Base-by-base conservation (phyloP, 768 basidiomycete species). In the Termitomyces eurrhizus region DNA sequence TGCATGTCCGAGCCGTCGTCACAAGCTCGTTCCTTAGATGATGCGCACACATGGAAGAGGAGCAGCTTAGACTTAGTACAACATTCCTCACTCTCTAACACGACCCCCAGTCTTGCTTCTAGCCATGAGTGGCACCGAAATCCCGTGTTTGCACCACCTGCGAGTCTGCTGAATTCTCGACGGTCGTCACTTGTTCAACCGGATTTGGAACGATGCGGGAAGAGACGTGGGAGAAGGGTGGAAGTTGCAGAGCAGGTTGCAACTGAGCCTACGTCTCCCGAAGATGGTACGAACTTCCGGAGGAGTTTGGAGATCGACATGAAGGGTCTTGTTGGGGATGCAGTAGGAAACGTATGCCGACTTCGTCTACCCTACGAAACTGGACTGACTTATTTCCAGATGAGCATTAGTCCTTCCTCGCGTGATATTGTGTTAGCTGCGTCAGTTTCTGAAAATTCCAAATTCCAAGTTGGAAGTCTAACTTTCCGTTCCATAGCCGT, bases 351-450 rank as follows among this genome's bases (percentile, higher is more conserved):
- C 70, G 90, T 92, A 57, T 69, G 89, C 80, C 9, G 18, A 33
- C 12, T 60, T 18, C 9, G n/a, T 58, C 29, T n/a, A 49, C 18
- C 33, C 39, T 51, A 21, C 14, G 33, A 64, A 50, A 33, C n/a
- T 24, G 42, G 29, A 36, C 56, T 64, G 39, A 70, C 32, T 26
- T 53, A 46, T n/a, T 53, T 1, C 2, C 66, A 93, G 92, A 92
- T 94, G 92, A 92, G 90, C 60, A 95, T 97, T 56, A 91, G 92
- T 66, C 95, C 95, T 11, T 80, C 88, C 6, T 89, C 86, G 56
- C 82, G 95, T 24, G 95, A 98, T 69, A 82, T 98, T 29, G 93
- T 93, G 4, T 83, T 98, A 49, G 95, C 93, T 53, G 89, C 92
- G 89, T 93, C 75, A 74, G 49, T 13, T 1, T 37, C 26, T 36